Base-by-base conservation (phyloP, 139 green algal species). In the Penium margaritaceum region DNA sequence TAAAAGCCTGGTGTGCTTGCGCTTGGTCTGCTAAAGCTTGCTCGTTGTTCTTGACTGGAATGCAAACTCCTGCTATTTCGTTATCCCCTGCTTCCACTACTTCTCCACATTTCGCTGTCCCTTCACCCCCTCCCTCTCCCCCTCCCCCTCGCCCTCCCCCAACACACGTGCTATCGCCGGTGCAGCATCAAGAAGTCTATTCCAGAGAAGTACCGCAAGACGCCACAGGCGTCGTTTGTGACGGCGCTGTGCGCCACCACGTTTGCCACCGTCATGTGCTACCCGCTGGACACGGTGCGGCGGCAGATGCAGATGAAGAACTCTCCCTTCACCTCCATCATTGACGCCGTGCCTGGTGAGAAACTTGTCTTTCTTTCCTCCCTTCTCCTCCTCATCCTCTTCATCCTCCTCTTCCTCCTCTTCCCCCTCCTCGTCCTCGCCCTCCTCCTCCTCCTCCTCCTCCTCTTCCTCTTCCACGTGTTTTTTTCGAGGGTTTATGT, bases 181-280 rank as follows among this genome's bases (percentile, higher is more conserved):
- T 70, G 7, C 73, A 80, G 73, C 67, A 67, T 80, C 41, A 80
- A 80, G 67, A 72, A 70, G 19, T 60, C 73, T 3, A 60, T 78
- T 9, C 73, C 73, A 15, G 67, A 80, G 67, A 37, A 80, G 21
- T 60, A 79, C 55, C 27, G 60, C n/a, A 80, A 80, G 32, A 76
- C 70, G 19, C 65, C 73, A 2, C 35, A 70, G 65, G 53, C 66
- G 21, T 80, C 73, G 14, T 78, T 78, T 53, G 32, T 80, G 37
- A 66, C 67, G 3, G 73, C 66, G 2, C 43, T 80, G 29, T 46
- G 34, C 19, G 46, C 73, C 7, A 33, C 73, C 17, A 77, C 67
- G 1, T 41, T 80, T 30, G 73, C 73, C 21, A 80, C 73, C 30
- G 46, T 77, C 21, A 62, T 43, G 53, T 80, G 73, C 67, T 80